Evolutionary conservation across 2,329 filamentous ascomycete genomes (phyloP).

Genomic region (Epichloe brachyelytri): DNA sequence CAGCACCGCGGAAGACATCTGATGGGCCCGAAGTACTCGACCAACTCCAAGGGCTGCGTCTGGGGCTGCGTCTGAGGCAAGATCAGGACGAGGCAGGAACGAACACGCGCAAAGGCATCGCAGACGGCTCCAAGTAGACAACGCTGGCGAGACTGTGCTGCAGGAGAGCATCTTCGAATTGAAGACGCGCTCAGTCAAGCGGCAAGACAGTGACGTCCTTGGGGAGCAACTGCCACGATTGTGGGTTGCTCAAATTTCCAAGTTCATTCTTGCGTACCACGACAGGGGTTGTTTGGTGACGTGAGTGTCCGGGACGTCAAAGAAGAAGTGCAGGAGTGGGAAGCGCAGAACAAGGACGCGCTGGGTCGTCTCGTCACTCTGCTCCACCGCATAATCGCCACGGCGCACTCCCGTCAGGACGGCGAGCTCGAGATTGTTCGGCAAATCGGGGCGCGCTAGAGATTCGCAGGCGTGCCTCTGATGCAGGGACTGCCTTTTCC

Average conservation of each 20-base stretch:
- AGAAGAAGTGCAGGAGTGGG: conserved; percentile 22
- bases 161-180: conserved; percentile 28
- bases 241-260: conserved; percentile 26
- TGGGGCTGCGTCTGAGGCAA: no score
- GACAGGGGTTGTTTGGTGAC: conserved; percentile 19
- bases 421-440: no score
- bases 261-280: conserved; percentile 30
- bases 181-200: conserved; percentile 26
- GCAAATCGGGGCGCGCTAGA: no score
- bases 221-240: conserved; percentile 27
- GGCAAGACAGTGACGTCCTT: conserved; percentile 16
- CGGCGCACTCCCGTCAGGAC: no score
- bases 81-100: not conserved
- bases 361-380: conserved; percentile 16
- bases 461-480: no score
- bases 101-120: not conserved
- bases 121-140: not conserved
- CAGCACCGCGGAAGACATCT: not conserved
- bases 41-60: no score
- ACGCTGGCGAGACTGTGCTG: conserved; percentile 13
- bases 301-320: conserved; percentile 20
- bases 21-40: no score
- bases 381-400: no score
- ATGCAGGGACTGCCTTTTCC: no score
- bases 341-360: conserved; percentile 16